A percentile compares a stretch with the other conserved stretches of the same genome.
These are phyloP conservation scores for Dentipellis fragilis DNA, from an alignment of 768 basidiomycete species.

Conservation along the genomic window DNA sequence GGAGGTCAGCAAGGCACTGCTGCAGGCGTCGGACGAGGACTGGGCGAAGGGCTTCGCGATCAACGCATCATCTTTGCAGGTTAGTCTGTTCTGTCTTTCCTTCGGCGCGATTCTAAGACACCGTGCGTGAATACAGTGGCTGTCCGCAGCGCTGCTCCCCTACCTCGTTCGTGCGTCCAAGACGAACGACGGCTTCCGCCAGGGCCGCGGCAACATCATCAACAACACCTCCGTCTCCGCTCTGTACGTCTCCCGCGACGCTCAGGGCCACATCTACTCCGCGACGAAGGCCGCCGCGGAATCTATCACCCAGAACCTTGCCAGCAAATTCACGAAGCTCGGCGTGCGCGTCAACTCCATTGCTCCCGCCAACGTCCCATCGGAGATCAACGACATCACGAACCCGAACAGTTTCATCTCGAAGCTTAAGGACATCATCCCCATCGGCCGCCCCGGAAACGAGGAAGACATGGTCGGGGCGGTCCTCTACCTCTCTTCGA, in stretches of 20 bases:
- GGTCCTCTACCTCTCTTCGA: slow-evolving; percentile 9
- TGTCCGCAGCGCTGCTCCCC: slow-evolving; percentile 10
- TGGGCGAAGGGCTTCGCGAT: slow-evolving; percentile 10
- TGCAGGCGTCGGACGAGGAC: slow-evolving; percentile 8
- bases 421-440: slow-evolving; percentile 2
- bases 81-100: not conserved
- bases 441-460: slow-evolving; percentile 11
- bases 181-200: slow-evolving; percentile 1
- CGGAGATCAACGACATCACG: slow-evolving; percentile 10
- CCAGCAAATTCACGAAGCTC: slow-evolving; percentile 11
- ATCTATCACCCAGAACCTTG: slow-evolving; percentile 12
- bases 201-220: slow-evolving; percentile 12
- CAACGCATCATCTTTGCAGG: slow-evolving; percentile 9
- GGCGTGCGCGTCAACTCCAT: slow-evolving; percentile 14
- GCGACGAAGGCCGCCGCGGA: slow-evolving; percentile 13
- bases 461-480: slow-evolving; percentile 11
- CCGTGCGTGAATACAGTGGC: slow-evolving; percentile 2
- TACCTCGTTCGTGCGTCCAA: slow-evolving; percentile 9
- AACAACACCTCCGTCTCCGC: slow-evolving; percentile 13
- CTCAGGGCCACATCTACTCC: slow-evolving; percentile 8
- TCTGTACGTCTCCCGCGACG: slow-evolving; percentile 6
- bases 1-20: slow-evolving; percentile 8
- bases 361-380: slow-evolving; percentile 12
- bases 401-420: slow-evolving; percentile 13
- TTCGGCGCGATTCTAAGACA: not conserved